These are phyloP conservation scores for Aspergillus funiculosus DNA, from an alignment of 495 filamentous ascomycete species.

Conservation along the genomic window DNA sequence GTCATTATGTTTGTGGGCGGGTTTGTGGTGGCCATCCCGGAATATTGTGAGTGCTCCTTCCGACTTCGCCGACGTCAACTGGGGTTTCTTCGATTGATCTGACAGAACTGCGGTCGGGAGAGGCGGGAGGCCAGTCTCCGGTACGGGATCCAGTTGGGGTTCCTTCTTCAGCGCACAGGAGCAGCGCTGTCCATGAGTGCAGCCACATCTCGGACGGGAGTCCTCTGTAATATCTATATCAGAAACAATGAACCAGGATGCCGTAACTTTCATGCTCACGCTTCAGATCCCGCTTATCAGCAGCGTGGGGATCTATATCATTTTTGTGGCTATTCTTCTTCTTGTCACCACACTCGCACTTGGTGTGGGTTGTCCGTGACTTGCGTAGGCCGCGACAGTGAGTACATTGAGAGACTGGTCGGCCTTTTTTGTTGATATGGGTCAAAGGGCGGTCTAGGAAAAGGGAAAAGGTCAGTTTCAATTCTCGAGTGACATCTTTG, in stretches of 20 bases:
- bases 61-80: constrained; percentile 77
- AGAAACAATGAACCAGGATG: constrained; percentile 30
- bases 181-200: constrained; percentile 86
- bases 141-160: constrained; percentile 66
- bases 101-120: constrained; percentile 38
- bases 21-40: constrained; percentile 91
- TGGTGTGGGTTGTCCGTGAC: constrained; percentile 89
- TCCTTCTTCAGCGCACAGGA: constrained; percentile 92
- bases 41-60: constrained; percentile 79
- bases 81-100: constrained; percentile 56
- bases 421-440: constrained; percentile 98
- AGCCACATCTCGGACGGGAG: constrained; percentile 71
- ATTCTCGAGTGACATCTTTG: constrained; percentile 18
- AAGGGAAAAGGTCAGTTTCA: constrained; percentile 11
- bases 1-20: constrained; percentile 81
- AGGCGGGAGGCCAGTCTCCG: constrained; percentile 49
- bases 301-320: constrained; percentile 55
- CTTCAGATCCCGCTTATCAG: constrained; percentile 52
- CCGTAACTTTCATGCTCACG: constrained; percentile 50
- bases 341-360: constrained; percentile 97
- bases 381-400: constrained; percentile 97
- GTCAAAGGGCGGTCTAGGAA: constrained; percentile 85
- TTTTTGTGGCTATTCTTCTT: constrained; percentile 56
- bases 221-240: constrained; percentile 44
- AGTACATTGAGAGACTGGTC: constrained; percentile 95